phyloP scores from a whole-genome alignment of 116 monocot genomes.

The Iris pallida region DNA sequence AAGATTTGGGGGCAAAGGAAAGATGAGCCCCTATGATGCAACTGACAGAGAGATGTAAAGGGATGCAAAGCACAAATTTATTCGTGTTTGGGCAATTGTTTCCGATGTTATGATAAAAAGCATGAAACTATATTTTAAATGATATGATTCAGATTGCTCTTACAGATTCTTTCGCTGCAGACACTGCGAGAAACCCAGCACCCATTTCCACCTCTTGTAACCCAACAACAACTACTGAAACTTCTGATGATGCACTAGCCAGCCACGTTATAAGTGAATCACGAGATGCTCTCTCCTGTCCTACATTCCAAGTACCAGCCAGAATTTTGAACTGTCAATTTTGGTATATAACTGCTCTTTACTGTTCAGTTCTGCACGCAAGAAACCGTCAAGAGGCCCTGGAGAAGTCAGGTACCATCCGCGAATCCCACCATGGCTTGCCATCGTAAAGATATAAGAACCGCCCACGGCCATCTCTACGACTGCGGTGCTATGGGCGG shows the following conservation, averaged over 20 bases:
- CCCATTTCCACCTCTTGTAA: slow-evolving; percentile 90
- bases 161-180: slow-evolving; percentile 85
- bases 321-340: slow-evolving; percentile 48
- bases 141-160: slow-evolving; percentile 6
- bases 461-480: slow-evolving; percentile 48
- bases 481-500: slow-evolving; percentile 60
- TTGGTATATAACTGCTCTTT: slow-evolving; percentile 38
- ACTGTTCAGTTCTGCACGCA: slow-evolving; percentile 30
- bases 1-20: no score
- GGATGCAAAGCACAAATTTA: no score
- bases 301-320: slow-evolving; percentile 82
- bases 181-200: slow-evolving; percentile 77
- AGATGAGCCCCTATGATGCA: no score
- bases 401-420: slow-evolving; percentile 72
- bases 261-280: slow-evolving; percentile 62
- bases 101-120: no score
- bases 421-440: slow-evolving; percentile 63
- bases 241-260: slow-evolving; percentile 42
- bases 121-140: no score
- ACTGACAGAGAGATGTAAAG: no score
- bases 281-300: slow-evolving; percentile 70
- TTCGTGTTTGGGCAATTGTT: no score
- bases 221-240: slow-evolving; percentile 61
- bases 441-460: slow-evolving; percentile 46
- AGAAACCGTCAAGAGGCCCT: slow-evolving; percentile 46